Evolutionary conservation across 495 filamentous ascomycete species (phyloP).

Genomic region (Talaromyces ruber): DNA sequence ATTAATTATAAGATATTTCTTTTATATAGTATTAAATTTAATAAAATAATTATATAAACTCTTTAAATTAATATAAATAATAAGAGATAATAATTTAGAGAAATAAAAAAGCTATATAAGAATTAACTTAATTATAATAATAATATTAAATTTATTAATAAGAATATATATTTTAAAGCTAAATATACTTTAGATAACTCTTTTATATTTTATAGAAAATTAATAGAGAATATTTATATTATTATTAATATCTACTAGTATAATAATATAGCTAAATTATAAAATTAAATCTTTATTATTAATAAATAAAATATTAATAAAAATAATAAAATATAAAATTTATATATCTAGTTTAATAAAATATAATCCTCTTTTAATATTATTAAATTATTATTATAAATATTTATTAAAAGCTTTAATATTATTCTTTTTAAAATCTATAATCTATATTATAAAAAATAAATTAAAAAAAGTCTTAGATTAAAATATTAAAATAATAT

Average conservation of each 20-base stretch:
- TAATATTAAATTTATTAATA: neutral
- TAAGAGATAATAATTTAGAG: neutral
- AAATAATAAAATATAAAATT: too few species aligned
- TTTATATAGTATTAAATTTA: slow-evolving; percentile 3
- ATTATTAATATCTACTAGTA: neutral
- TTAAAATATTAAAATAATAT: neutral
- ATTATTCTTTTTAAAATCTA: too few species aligned
- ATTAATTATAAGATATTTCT: neutral
- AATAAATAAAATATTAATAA: too few species aligned
- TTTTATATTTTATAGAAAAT: slow-evolving; percentile 9
- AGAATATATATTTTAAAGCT: neutral
- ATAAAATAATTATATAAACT: slow-evolving; percentile 8
- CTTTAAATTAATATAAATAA: neutral
- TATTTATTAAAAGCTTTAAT: too few species aligned
- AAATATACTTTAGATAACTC: slow-evolving; percentile 8
- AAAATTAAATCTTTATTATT: too few species aligned
- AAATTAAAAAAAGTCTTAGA: neutral
- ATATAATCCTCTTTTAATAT: too few species aligned
- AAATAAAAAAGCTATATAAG: neutral
- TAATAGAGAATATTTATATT: slow-evolving; percentile 9
- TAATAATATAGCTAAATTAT: too few species aligned
- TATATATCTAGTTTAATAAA: too few species aligned
- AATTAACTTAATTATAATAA: neutral
- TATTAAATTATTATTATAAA: too few species aligned
- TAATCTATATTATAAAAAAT: too few species aligned